Evolutionary conservation across 768 basidiomycete species (phyloP).

Genomic region (Podaxis sp.): DNA sequence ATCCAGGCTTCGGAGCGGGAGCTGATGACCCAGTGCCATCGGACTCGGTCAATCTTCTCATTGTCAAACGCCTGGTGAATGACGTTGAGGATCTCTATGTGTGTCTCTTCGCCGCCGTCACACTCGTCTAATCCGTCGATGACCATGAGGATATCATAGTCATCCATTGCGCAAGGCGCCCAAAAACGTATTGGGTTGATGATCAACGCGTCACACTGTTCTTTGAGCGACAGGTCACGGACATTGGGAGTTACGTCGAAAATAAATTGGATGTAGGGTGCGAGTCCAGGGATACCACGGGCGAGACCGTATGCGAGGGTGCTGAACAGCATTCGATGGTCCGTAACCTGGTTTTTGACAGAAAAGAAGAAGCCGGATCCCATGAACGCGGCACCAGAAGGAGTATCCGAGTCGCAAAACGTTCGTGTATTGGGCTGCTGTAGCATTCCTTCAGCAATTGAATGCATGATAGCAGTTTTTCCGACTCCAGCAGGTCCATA

Average conservation of each 20-base stretch:
- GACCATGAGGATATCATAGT: neutral
- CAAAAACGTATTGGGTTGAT: neutral
- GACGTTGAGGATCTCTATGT: neutral
- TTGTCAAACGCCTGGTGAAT: neutral
- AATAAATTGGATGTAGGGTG: neutral
- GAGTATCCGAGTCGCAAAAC: neutral
- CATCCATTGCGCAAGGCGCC: neutral
- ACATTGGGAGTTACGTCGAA: neutral
- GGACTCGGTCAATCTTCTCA: neutral
- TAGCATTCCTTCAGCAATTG: neutral
- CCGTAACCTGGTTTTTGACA: neutral
- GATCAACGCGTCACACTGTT: neutral
- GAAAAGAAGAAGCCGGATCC: constrained; percentile 1
- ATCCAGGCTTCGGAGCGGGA: constrained; percentile 4
- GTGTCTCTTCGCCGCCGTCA: neutral
- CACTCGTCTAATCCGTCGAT: neutral
- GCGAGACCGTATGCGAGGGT: constrained; percentile 2
- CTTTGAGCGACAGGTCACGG: neutral
- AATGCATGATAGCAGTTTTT: constrained; percentile 1
- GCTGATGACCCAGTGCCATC: neutral
- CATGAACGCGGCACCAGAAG: neutral
- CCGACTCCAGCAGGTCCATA: constrained; percentile 5
- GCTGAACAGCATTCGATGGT: neutral
- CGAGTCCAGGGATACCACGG: neutral
- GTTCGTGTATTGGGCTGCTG: neutral